These are phyloP conservation scores for Glycine soja DNA, from an alignment of 306 rosid species.

Conservation along the genomic window DNA sequence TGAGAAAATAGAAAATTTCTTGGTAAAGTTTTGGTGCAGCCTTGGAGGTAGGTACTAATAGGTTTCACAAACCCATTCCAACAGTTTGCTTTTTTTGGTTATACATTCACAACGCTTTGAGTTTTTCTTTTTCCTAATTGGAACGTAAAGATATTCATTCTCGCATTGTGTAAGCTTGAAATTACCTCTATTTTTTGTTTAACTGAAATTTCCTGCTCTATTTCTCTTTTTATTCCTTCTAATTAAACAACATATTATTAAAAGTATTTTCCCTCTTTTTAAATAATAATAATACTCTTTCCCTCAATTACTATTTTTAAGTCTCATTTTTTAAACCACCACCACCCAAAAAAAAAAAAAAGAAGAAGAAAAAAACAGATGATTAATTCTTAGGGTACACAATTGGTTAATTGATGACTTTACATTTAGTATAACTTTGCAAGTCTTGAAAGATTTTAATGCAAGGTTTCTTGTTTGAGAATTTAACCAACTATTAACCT, in stretches of 20 bases:
- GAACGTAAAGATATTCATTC: background rate
- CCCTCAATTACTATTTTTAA: background rate
- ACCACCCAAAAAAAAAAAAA: no score
- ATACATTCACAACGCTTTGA: background rate
- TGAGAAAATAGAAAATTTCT: background rate
- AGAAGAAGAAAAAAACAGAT: background rate
- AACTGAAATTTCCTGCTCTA: background rate
- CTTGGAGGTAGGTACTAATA: background rate
- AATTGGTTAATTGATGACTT: background rate
- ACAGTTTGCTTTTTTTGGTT: background rate
- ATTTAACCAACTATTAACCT: background rate
- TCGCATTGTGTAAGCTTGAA: background rate
- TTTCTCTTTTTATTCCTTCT: background rate
- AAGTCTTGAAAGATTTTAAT: background rate
- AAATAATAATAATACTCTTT: background rate
- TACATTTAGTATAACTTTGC: background rate
- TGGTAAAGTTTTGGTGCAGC: background rate
- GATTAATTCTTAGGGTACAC: background rate
- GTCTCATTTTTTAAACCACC: background rate
- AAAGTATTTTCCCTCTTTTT: background rate
- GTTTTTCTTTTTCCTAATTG: background rate
- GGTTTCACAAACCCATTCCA: constrained; percentile 6
- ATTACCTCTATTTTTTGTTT: background rate
- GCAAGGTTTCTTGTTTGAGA: constrained; percentile 17
- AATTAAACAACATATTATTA: background rate